Conservation (phyloP, 2,329 filamentous ascomycete species). For the Fusarium nurragi region DNA sequence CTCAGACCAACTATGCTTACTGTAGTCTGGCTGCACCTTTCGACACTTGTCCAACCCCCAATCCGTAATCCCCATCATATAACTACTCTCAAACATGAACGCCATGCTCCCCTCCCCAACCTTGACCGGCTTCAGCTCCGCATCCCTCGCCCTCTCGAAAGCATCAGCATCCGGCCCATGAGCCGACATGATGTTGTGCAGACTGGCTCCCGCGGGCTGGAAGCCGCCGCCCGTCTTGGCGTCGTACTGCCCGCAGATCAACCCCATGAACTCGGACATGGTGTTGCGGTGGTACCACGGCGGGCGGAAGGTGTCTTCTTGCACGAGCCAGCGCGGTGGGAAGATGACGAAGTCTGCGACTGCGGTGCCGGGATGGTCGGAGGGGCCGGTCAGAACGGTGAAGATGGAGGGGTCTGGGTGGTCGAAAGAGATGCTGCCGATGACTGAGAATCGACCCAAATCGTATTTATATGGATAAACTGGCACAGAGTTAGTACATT, state of each 20-base stretch:
- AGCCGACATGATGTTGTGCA: conserved; percentile 78
- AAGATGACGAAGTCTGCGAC: conserved; percentile 79
- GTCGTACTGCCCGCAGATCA: conserved; percentile 67
- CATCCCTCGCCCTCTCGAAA: conserved; percentile 65
- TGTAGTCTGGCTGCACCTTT: conserved; percentile 73
- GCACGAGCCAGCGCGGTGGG: conserved; percentile 75
- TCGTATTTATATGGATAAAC: conserved; percentile 80
- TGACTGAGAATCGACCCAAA: conserved; percentile 77
- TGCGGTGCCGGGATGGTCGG: conserved; percentile 68
- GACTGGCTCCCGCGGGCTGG: conserved; percentile 64
- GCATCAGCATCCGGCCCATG: conserved; percentile 69
- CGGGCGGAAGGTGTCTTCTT: conserved; percentile 75
- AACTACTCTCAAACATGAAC: conserved; percentile 75
- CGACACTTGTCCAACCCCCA: conserved; percentile 71
- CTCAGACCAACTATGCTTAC: conserved; percentile 75
- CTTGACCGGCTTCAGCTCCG: conserved; percentile 63
- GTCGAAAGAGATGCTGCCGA: conserved; percentile 71
- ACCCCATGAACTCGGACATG: conserved; percentile 72
- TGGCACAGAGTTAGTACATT: background rate
- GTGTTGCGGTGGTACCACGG: conserved; percentile 79
- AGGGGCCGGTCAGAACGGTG: conserved; percentile 73
- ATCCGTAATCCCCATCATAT: conserved; percentile 77
- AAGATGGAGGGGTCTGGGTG: conserved; percentile 84
- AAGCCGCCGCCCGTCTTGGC: conserved; percentile 69
- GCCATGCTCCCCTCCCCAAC: conserved; percentile 71